Evolutionary conservation across 108 stramenopile genomes (phyloP).

Genomic region (Nitzschia putrida): DNA sequence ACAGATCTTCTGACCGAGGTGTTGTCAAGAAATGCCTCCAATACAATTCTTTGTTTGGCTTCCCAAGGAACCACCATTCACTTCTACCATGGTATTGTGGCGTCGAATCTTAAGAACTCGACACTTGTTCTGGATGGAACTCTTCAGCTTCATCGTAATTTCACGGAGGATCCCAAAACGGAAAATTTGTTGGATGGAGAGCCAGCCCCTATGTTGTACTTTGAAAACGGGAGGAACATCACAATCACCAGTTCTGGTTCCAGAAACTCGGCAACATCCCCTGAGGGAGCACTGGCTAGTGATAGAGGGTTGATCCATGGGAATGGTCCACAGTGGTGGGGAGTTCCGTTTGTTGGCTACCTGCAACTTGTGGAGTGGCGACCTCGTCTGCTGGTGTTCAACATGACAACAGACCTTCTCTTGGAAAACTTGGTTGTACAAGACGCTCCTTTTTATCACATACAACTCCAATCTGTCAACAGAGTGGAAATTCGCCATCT

Average conservation of each 20-base stretch:
- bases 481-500: conserved; percentile 36
- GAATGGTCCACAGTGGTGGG: conserved; percentile 50
- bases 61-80: neutral
- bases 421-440: conserved; percentile 45
- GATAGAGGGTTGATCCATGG: conserved; percentile 43
- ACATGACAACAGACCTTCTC: conserved; percentile 25
- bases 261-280: neutral
- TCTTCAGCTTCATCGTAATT: neutral
- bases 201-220: conserved; percentile 2
- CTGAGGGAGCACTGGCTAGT: neutral
- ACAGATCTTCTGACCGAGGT: neutral
- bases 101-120: neutral
- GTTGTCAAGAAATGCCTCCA: neutral
- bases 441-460: conserved; percentile 46
- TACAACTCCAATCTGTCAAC: conserved; percentile 28
- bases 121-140: neutral
- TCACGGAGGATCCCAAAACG: neutral
- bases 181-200: neutral
- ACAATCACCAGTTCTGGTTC: conserved; percentile 3
- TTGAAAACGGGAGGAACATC: neutral
- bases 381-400: conserved; percentile 38
- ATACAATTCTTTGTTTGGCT: neutral
- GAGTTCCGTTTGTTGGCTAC: conserved; percentile 47
- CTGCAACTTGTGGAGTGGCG: conserved; percentile 34
- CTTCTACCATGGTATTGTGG: neutral